A percentile compares a stretch with the other conserved stretches of the same genome.
phyloP scores from a whole-genome alignment of 2,329 filamentous ascomycete species.

The Cercospora brassicicola region DNA sequence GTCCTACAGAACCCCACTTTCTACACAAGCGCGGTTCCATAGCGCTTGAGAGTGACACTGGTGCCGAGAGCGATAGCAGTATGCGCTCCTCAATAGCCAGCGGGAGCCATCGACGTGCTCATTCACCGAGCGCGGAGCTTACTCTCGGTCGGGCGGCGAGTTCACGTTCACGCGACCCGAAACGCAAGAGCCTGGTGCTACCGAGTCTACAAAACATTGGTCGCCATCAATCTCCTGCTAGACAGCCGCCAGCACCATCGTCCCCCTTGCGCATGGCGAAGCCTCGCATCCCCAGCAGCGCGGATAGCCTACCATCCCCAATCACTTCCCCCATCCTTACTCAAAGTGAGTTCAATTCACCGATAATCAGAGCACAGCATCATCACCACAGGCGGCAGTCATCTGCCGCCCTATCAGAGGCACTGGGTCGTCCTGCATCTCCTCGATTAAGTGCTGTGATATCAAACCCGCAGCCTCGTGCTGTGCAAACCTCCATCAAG shows the following conservation, averaged over 20 bases:
- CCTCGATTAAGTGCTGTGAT: constrained; percentile 75
- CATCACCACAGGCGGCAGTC: constrained; percentile 83
- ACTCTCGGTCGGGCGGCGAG: constrained; percentile 73
- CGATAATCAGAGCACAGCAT: constrained; percentile 57
- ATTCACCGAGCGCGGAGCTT: constrained; percentile 88
- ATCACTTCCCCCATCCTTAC: constrained; percentile 86
- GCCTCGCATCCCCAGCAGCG: constrained; percentile 63
- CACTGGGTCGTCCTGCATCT: constrained; percentile 67
- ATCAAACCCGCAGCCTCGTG: constrained; percentile 78
- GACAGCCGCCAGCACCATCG: constrained; percentile 65
- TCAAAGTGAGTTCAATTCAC: constrained; percentile 77
- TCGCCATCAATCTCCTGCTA: constrained; percentile 84
- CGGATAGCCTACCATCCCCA: constrained; percentile 74
- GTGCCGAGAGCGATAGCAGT: constrained; percentile 84
- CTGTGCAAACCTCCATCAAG: constrained; percentile 93
- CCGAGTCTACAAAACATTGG: constrained; percentile 67
- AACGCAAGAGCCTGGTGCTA: constrained; percentile 82
- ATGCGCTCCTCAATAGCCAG: constrained; percentile 75
- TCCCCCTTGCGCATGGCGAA: constrained; percentile 84
- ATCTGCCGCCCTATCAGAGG: constrained; percentile 76
- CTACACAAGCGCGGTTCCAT: constrained; percentile 75
- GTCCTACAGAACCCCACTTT: constrained; percentile 53
- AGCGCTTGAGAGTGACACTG: constrained; percentile 77
- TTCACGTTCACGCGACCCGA: constrained; percentile 67
- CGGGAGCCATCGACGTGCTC: constrained; percentile 60